phyloP scores from a whole-genome alignment of 2,329 filamentous ascomycete species.

The Aspergillus melleus region DNA sequence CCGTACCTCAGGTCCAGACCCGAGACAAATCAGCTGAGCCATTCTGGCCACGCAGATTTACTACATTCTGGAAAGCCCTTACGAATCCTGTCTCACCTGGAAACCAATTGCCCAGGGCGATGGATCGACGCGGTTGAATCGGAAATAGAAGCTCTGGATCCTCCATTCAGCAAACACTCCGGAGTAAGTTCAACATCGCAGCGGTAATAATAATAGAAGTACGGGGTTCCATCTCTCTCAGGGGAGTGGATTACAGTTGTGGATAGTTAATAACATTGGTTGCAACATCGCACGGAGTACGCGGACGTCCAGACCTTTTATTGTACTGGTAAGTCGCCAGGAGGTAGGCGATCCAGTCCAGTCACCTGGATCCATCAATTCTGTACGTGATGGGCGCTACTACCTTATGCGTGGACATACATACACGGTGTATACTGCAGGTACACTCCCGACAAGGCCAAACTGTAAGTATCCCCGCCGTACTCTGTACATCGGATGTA shows the following conservation, averaged over 20 bases:
- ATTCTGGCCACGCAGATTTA: neutral
- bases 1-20: neutral
- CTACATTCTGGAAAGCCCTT: slow-evolving; percentile 3
- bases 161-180: neutral
- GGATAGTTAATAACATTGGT: no score
- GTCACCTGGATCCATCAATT: neutral
- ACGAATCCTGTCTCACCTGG: slow-evolving; percentile 10
- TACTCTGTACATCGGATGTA: neutral
- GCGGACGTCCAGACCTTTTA: no score
- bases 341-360: neutral
- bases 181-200: neutral
- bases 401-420: neutral
- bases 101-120: neutral
- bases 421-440: neutral
- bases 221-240: no score
- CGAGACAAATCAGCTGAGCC: neutral
- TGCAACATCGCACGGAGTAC: neutral
- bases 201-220: neutral
- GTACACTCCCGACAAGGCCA: neutral
- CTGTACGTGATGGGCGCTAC: neutral
- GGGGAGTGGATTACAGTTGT: no score
- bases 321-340: no score
- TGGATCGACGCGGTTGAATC: neutral
- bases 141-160: neutral
- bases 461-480: neutral